A percentile compares a stretch with the other conserved stretches of the same genome.
Evolutionary conservation across 2,329 filamentous ascomycete species (phyloP).

Genomic region (Cordyceps farinosa): DNA sequence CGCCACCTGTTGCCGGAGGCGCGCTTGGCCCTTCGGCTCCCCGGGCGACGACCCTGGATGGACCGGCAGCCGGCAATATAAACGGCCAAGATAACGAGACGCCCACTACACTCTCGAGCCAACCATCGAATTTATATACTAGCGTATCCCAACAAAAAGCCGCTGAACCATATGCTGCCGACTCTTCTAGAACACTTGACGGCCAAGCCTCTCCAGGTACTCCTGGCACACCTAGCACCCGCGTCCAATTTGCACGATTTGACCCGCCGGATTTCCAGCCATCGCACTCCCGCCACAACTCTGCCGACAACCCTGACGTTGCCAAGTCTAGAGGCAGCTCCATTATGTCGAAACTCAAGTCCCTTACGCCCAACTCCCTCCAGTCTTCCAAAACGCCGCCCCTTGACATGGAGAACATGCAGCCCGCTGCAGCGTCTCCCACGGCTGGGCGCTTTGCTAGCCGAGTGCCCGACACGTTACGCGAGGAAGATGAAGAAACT

Average conservation of each 20-base stretch:
- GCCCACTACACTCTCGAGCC: neutral
- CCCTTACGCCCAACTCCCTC: constrained; percentile 56
- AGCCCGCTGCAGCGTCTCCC: constrained; percentile 42
- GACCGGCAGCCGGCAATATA: neutral
- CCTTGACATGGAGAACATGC: constrained; percentile 39
- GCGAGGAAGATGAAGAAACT: constrained; percentile 47
- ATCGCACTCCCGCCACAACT: constrained; percentile 58
- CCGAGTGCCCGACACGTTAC: constrained; percentile 51
- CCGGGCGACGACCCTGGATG: neutral
- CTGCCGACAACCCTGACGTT: constrained; percentile 63
- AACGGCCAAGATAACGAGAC: neutral
- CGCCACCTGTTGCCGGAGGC: constrained; percentile 36
- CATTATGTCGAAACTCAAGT: constrained; percentile 75
- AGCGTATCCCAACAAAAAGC: neutral
- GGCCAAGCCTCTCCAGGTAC: constrained; percentile 23
- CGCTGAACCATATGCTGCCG: constrained; percentile 28
- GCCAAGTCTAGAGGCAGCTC: constrained; percentile 59
- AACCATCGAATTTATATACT: neutral
- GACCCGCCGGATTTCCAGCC: constrained; percentile 47
- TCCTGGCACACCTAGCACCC: constrained; percentile 35
- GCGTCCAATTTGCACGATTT: constrained; percentile 70
- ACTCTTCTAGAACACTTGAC: neutral
- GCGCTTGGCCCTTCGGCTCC: constrained; percentile 25
- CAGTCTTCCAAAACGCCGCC: constrained; percentile 43
- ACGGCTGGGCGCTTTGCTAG: constrained; percentile 39